These are phyloP conservation scores for Amanita rubescens DNA, from an alignment of 768 basidiomycete genomes.

Conservation along the genomic window DNA sequence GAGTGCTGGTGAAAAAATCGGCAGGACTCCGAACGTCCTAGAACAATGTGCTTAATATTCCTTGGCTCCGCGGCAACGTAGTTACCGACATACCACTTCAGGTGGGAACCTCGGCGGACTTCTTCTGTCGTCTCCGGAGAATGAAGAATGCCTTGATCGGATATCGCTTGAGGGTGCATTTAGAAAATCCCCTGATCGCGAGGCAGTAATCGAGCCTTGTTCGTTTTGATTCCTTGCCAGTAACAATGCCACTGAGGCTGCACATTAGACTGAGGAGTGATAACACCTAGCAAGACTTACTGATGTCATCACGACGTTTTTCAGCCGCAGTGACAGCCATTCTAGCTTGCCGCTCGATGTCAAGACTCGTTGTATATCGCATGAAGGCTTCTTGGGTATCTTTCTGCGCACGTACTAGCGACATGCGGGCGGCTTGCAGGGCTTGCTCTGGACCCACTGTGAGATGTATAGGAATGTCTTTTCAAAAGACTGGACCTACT, in stretches of 20 bases:
- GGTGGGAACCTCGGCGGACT: slow-evolving; percentile 39
- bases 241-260: slow-evolving; percentile 35
- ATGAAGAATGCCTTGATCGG: slow-evolving; percentile 46
- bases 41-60: background rate
- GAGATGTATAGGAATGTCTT: slow-evolving; percentile 11
- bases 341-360: slow-evolving; percentile 59
- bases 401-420: slow-evolving; percentile 57
- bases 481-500: slow-evolving; percentile 32
- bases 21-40: slow-evolving; percentile 32
- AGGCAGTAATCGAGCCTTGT: slow-evolving; percentile 10
- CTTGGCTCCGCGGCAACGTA: slow-evolving; percentile 4
- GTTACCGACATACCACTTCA: slow-evolving; percentile 24
- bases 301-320: slow-evolving; percentile 62
- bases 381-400: slow-evolving; percentile 68
- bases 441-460: slow-evolving; percentile 41
- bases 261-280: slow-evolving; percentile 12
- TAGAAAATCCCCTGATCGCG: background rate
- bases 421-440: slow-evolving; percentile 52
- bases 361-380: slow-evolving; percentile 61
- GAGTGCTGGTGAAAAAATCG: slow-evolving; percentile 35
- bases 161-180: slow-evolving; percentile 15
- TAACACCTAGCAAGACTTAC: slow-evolving; percentile 23
- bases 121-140: slow-evolving; percentile 41
- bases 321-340: slow-evolving; percentile 58
- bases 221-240: slow-evolving; percentile 37